Conservation (phyloP, 2,329 filamentous ascomycete genomes). For the Chaetomium globosum region DNA sequence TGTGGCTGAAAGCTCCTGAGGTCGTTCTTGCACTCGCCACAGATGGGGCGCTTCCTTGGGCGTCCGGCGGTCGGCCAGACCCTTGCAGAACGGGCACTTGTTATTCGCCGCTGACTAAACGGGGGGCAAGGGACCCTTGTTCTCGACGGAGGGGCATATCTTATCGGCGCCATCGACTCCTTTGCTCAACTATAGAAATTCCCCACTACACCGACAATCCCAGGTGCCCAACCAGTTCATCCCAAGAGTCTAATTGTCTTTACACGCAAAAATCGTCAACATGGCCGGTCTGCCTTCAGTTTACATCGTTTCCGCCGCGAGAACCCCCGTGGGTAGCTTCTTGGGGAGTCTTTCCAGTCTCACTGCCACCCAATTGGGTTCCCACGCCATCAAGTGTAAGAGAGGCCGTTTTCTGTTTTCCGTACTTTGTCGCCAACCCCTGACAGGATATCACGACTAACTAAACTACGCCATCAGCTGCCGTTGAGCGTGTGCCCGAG, state of each 20-base stretch:
- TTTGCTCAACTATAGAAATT: conserved; percentile 19
- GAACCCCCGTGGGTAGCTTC: conserved; percentile 93
- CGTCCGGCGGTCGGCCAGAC: conserved; percentile 17
- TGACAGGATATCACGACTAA: conserved; percentile 24
- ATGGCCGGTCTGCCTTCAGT: conserved; percentile 85
- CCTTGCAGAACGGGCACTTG: conserved; percentile 14
- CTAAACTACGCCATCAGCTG: conserved; percentile 51
- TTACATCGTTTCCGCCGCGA: conserved; percentile 90
- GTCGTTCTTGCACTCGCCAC: conserved; percentile 6
- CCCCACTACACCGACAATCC: conserved; percentile 29
- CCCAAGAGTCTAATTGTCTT: conserved; percentile 8
- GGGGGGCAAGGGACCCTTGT: conserved; percentile 10
- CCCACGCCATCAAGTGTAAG: conserved; percentile 88
- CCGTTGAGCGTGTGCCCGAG: conserved; percentile 80
- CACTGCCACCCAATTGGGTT: conserved; percentile 82
- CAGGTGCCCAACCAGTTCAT: conserved; percentile 24
- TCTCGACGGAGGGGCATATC: conserved; percentile 23
- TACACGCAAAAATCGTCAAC: conserved; percentile 29
- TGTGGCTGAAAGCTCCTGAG: conserved; percentile 19
- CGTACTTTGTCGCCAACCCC: conserved; percentile 2
- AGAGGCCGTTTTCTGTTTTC: not conserved
- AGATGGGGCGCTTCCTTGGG: conserved; percentile 9
- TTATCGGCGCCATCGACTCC: conserved; percentile 19
- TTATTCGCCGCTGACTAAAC: conserved; percentile 16
- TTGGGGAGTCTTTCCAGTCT: conserved; percentile 89